A percentile compares a stretch with the other conserved stretches of the same genome.
Conservation (phyloP, 306 rosid genomes). For the Gastrolobium villosum region DNA sequence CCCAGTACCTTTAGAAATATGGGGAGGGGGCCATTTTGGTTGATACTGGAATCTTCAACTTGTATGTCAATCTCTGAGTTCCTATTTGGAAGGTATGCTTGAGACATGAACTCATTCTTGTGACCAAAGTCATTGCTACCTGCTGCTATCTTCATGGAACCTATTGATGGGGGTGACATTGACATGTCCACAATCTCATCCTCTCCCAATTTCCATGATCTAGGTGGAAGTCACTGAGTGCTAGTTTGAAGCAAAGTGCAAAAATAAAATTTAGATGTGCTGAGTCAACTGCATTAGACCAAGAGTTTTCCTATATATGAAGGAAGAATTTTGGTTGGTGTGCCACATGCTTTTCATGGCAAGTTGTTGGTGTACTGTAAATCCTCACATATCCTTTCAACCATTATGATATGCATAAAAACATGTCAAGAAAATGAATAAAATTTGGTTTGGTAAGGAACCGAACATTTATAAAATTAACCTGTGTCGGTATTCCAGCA, state of each 20-base stretch:
- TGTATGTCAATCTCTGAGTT: constrained; percentile 75
- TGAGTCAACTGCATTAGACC: constrained; percentile 59
- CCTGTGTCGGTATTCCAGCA: background rate
- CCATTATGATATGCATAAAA: constrained; percentile 44
- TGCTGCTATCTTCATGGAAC: constrained; percentile 62
- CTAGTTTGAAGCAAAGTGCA: constrained; percentile 25
- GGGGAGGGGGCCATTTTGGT: constrained; percentile 75
- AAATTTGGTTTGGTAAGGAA: constrained; percentile 39
- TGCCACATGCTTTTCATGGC: constrained; percentile 80
- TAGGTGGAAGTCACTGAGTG: background rate
- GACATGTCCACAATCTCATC: constrained; percentile 73
- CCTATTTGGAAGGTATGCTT: constrained; percentile 61
- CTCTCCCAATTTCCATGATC: constrained; percentile 75
- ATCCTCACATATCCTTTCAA: constrained; percentile 57
- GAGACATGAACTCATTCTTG: constrained; percentile 73
- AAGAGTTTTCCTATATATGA: constrained; percentile 56
- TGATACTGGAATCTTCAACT: constrained; percentile 52
- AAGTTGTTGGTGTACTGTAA: constrained; percentile 40
- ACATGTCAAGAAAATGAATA: constrained; percentile 76
- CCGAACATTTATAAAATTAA: constrained; percentile 21
- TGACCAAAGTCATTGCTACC: constrained; percentile 67
- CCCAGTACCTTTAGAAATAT: constrained; percentile 80
- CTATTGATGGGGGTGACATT: constrained; percentile 62
- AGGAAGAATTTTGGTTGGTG: constrained; percentile 66
- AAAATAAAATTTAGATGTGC: constrained; percentile 34